Conservation (phyloP, 768 basidiomycete genomes). For the Calocera viscosa region DNA sequence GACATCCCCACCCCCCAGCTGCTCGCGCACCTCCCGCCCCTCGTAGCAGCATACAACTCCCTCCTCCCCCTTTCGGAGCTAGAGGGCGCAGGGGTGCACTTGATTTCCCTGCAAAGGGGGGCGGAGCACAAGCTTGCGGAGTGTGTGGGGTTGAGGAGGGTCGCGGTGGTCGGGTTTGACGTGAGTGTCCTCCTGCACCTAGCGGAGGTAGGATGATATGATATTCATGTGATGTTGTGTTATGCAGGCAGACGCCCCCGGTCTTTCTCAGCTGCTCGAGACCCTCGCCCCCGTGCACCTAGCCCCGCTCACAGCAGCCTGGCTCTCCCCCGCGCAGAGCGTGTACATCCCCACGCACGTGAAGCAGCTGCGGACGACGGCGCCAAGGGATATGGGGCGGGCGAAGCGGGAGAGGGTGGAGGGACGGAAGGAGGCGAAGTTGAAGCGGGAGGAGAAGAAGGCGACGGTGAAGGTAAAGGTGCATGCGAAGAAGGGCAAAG, state of each 20-base stretch:
- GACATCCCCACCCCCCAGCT: constrained; percentile 64
- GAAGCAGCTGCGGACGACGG: constrained; percentile 66
- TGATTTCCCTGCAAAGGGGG: constrained; percentile 54
- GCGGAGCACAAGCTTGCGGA: constrained; percentile 51
- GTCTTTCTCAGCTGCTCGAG: constrained; percentile 27
- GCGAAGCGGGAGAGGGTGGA: constrained; percentile 46
- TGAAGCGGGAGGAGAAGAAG: constrained; percentile 19
- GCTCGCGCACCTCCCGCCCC: constrained; percentile 60
- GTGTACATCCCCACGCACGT: constrained; percentile 55
- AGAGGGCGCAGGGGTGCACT: constrained; percentile 31
- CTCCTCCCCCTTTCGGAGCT: constrained; percentile 21
- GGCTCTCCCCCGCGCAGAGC: constrained; percentile 33
- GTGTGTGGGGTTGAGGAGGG: constrained; percentile 51
- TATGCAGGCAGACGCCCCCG: constrained; percentile 34
- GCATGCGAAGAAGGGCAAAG: not conserved
- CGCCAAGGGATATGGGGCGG: constrained; percentile 65
- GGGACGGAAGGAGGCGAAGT: constrained; percentile 40
- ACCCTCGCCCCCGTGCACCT: constrained; percentile 31
- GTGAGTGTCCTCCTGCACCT: constrained; percentile 32
- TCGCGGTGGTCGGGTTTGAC: constrained; percentile 52
- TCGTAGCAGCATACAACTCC: constrained; percentile 64
- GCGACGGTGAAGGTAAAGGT: constrained; percentile 9
- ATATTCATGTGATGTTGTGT: not conserved
- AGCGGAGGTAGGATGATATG: too few relatives aligned
- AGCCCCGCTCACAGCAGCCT: constrained; percentile 54